Evolutionary conservation across 257 asterid genomes (phyloP).

Genomic region (Solanum virginianum): DNA sequence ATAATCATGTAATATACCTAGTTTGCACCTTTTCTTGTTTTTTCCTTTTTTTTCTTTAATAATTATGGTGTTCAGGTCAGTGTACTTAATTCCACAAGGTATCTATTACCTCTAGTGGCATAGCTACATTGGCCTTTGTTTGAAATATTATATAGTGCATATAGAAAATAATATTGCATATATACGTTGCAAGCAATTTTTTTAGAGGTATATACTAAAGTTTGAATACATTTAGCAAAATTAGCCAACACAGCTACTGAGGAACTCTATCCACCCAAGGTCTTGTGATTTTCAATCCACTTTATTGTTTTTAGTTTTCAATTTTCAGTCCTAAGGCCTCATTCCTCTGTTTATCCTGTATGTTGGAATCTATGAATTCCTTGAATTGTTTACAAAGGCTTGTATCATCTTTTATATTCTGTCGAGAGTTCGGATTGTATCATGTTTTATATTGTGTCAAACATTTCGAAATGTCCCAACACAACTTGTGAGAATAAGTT

Average conservation of each 20-base stretch:
- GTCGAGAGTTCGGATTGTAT: background rate
- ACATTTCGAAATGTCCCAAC: background rate
- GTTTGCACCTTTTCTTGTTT: no score
- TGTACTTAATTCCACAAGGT: no score
- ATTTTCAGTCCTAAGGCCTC: background rate
- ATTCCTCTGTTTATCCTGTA: background rate
- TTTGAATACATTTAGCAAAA: no score
- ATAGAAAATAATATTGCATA: no score
- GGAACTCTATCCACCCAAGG: background rate
- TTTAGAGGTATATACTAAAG: no score
- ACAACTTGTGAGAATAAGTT: background rate
- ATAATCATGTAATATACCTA: no score
- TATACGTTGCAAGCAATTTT: no score
- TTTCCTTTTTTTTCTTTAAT: no score
- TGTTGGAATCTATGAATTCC: background rate
- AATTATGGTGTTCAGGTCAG: no score
- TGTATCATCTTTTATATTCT: background rate
- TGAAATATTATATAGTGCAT: no score
- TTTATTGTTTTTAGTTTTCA: background rate
- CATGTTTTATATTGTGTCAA: background rate
- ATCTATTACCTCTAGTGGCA: background rate
- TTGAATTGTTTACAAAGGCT: background rate
- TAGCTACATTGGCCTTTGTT: no score
- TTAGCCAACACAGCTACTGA: no score
- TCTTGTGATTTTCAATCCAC: background rate